Evolutionary conservation across 257 asterid species (phyloP), one percentile per base, ranked within the genome.

Genomic region (Solanum rostratum): DNA sequence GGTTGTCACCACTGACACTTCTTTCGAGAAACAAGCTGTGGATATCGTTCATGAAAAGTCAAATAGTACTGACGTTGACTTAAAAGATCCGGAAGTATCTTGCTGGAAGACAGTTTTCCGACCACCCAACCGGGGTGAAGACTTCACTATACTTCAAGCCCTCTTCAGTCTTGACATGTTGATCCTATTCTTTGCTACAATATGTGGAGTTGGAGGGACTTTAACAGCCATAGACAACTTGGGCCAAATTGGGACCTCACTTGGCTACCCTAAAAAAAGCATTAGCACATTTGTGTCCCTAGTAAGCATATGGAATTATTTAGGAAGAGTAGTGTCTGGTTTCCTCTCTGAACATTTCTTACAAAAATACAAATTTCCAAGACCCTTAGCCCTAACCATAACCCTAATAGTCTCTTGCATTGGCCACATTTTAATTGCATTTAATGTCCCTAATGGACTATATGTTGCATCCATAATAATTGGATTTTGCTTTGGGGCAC

Each of bases 401-500:
- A 91, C 88, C 57, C 88, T 92, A 1, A 0, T 79, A 0, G 18
- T 92, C 22, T 93, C 98, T 0, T 90, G 94, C 85, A n/a, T 88
- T 1, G 98, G 98, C 2, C 98, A 94, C 68, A 52, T 93, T 1
- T 52, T 93, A 39, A 93, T 94, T 43, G 98, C 97, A 1, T 92
- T 93, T 78, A 85, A 87, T 22, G 94, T 92, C 24, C 89, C 89
- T 1, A 89, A 89, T 71, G 97, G 96, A 27, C 91, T 94, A 1
- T 94, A 94, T 73, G 20, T 93, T 6, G 96, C 98, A 7, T 94
- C 97, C 0, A 94, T 94, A 45, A 87, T 94, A 14, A 94, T 94
- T 69, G 98, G 97, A 10, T 94, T 94, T 86, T 94, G 98, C 69
- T 94, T 94, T 84, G 98, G 98, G 0, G 98, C 98, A 2, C 98